A percentile compares a stretch with the other conserved stretches of the same genome.
phyloP scores from a whole-genome alignment of 805 yeast species.

The Debaryomyces maramus region DNA sequence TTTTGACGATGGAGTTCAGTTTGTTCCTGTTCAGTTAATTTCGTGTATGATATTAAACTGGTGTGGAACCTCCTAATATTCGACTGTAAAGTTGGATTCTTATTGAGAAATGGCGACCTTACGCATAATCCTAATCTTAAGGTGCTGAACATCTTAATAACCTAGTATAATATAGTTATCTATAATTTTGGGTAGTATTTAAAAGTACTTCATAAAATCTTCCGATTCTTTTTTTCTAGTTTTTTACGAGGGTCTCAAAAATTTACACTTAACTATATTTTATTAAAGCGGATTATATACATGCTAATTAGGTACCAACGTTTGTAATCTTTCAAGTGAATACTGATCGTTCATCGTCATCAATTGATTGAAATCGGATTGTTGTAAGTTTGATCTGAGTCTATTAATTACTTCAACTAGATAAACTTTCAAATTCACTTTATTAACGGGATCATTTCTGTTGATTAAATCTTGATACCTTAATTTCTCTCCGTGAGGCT shows the following conservation, averaged over 20 bases:
- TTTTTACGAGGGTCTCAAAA: neutral
- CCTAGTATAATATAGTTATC: too few relatives aligned
- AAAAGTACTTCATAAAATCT: too few relatives aligned
- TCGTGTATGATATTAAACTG: neutral
- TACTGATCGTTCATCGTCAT: conserved; percentile 36
- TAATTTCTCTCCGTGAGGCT: conserved; percentile 43
- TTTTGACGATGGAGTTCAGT: conserved; percentile 4
- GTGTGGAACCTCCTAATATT: neutral
- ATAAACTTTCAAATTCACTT: conserved; percentile 47
- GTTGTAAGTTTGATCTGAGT: conserved; percentile 25
- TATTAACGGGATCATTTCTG: conserved; percentile 35
- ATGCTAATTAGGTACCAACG: conserved; percentile 3
- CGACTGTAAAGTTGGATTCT: neutral
- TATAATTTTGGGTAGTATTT: too few relatives aligned
- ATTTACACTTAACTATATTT: too few relatives aligned
- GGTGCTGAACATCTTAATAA: neutral
- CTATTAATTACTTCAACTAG: conserved; percentile 32
- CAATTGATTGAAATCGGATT: conserved; percentile 33
- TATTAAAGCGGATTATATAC: too few relatives aligned
- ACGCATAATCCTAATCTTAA: neutral
- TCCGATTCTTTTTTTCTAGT: neutral
- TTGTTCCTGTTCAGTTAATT: neutral
- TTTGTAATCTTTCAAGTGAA: conserved; percentile 30
- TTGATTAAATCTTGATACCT: conserved; percentile 35
- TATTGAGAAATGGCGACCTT: neutral